Evolutionary conservation across 1,139 yeast genomes (phyloP).

Genomic region (Protomyces macrosporus): DNA sequence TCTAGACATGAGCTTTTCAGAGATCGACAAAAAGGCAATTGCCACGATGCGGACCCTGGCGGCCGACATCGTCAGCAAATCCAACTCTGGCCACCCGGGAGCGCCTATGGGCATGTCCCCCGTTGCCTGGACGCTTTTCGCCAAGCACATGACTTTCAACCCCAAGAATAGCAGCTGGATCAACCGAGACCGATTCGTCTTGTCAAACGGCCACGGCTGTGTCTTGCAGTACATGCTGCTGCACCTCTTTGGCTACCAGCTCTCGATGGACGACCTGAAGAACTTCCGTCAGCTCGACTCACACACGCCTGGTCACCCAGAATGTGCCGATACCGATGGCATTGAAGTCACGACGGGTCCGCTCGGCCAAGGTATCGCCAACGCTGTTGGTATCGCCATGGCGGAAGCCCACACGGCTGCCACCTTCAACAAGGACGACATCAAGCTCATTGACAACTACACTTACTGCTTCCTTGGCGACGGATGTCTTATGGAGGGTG

Average conservation of each 20-base stretch:
- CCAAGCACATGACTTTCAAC: constrained; percentile 71
- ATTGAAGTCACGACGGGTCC: constrained; percentile 99
- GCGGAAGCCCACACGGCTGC: constrained; percentile 93
- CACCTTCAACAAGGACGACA: constrained; percentile 84
- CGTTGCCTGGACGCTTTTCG: constrained; percentile 69
- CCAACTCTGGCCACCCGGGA: constrained; percentile 99
- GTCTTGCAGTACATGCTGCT: constrained; percentile 82
- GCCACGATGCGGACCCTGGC: constrained; percentile 87
- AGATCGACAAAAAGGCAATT: constrained; percentile 70
- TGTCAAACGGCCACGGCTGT: constrained; percentile 96
- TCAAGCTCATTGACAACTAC: constrained; percentile 63
- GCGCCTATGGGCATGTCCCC: constrained; percentile 97
- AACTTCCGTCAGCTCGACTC: constrained; percentile 86
- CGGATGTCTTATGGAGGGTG: constrained; percentile 99
- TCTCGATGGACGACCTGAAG: constrained; percentile 80
- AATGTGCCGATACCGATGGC: constrained; percentile 70
- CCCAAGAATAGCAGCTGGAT: constrained; percentile 89
- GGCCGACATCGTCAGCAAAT: constrained; percentile 75
- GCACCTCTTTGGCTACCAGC: constrained; percentile 79
- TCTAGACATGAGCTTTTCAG: constrained; percentile 38
- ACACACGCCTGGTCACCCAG: constrained; percentile 97
- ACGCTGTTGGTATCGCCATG: constrained; percentile 95
- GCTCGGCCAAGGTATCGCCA: constrained; percentile 95
- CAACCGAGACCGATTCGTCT: constrained; percentile 91
- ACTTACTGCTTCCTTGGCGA: constrained; percentile 87